Base-by-base conservation (phyloP, 306 rosid species). In the Geum urbanum region DNA sequence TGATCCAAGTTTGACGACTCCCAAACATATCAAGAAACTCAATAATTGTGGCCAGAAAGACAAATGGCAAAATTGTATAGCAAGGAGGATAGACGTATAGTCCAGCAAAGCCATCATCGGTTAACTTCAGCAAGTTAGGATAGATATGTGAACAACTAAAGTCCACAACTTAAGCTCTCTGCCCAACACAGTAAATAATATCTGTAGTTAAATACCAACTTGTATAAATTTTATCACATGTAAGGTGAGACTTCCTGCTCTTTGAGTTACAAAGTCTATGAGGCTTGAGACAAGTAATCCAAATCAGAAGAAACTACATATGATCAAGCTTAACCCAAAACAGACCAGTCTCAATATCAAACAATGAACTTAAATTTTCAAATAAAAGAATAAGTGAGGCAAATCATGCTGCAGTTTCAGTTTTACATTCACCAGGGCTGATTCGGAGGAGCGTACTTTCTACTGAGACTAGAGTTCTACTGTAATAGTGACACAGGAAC, bases 1-100 rank as follows among this genome's bases (percentile, higher is more conserved):
- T n/a, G 27, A 70, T 47, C 67, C 44, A 75, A 13, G 63, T 27
- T 70, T 76, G 39, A 71, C 22, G 24, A 20, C 5, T 63, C 37
- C 22, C 66, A 63, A 41, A 70, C 12, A 32, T 24, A 16, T 49
- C 74, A 68, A 37, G 7, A 35, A 65, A 57, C 66, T 46, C 40
- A 46, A 60, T 19, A 57, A 56, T 24, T n/a, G 45, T 57, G 73
- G 58, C 60, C 59, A 5, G 32, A 39, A 65, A 18, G 35, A 53
- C n/a, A n/a, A n/a, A n/a, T n/a, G n/a, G n/a, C n/a, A n/a, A n/a
- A n/a, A n/a, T n/a, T n/a, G n/a, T n/a, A n/a, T n/a, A n/a, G n/a
- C n/a, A n/a, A n/a, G n/a, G n/a, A n/a, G n/a, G n/a, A n/a, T n/a
- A n/a, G n/a, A n/a, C n/a, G n/a, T n/a, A n/a, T n/a, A n/a, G n/a